Conservation (phyloP, 2,329 filamentous ascomycete species). For the Cladosporium sp. region DNA sequence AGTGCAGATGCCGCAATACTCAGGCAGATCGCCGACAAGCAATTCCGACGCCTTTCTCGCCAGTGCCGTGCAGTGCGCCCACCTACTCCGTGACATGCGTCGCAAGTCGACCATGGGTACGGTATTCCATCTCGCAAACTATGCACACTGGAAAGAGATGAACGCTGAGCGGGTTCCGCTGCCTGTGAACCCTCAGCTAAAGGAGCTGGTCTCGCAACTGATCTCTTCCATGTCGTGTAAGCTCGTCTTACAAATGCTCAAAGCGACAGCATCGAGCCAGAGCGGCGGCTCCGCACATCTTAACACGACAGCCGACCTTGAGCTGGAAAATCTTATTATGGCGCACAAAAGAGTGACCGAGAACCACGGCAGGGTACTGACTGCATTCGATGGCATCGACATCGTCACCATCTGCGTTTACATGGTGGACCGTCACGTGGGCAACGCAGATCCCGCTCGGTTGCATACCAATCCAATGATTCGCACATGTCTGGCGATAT, state of each 20-base stretch:
- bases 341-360: not conserved
- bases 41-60: not conserved
- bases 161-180: not conserved
- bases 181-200: not conserved
- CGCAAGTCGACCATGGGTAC: not conserved
- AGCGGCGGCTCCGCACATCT: not conserved
- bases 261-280: not conserved
- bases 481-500: not conserved
- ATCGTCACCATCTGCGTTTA: not conserved
- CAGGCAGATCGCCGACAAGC: not conserved
- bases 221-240: not conserved
- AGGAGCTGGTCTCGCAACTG: not conserved
- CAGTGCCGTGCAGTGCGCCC: not conserved
- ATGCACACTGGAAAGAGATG: slow-evolving; percentile 3
- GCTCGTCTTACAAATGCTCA: not conserved
- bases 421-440: not conserved
- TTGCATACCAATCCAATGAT: not conserved
- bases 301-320: not conserved
- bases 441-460: not conserved
- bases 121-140: slow-evolving; percentile 2
- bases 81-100: slow-evolving; percentile 1
- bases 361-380: not conserved
- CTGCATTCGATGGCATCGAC: not conserved
- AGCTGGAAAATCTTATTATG: not conserved
- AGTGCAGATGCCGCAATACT: not conserved